phyloP scores from a whole-genome alignment of 352 stramenopile species.

The Globisporangium nodosum region DNA sequence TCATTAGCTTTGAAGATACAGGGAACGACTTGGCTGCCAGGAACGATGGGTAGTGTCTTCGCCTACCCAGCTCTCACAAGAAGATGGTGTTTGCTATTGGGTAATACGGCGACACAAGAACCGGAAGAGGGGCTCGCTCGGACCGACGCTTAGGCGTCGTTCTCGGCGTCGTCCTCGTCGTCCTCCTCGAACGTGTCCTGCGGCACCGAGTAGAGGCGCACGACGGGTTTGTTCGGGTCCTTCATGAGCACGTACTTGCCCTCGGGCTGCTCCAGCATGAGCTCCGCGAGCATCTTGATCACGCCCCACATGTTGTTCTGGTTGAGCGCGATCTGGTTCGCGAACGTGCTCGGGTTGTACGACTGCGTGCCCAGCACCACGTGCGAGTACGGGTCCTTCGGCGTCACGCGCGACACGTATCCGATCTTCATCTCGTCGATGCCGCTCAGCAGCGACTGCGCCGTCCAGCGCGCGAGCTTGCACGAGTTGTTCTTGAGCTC shows the following conservation, averaged over 20 bases:
- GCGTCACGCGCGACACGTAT: conserved; percentile 92
- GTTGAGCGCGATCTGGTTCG: conserved; percentile 95
- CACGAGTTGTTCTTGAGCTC: conserved; percentile 99
- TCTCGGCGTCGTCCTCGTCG: conserved; percentile 72
- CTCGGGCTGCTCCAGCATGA: conserved; percentile 93
- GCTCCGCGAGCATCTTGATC: conserved; percentile 92
- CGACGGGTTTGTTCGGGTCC: conserved; percentile 97
- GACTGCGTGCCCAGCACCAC: conserved; percentile 94
- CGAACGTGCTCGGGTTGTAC: conserved; percentile 97
- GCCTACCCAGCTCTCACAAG: too few species aligned
- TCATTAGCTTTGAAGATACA: too few species aligned
- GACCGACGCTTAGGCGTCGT: conserved; percentile 23
- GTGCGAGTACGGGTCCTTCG: conserved; percentile 96
- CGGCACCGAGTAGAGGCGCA: conserved; percentile 96
- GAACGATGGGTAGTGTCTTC: too few species aligned
- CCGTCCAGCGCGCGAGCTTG: conserved; percentile 98
- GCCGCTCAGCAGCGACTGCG: conserved; percentile 93
- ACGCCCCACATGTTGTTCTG: conserved; percentile 98
- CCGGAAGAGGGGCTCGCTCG: background rate
- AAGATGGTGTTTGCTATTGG: background rate
- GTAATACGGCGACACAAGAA: background rate
- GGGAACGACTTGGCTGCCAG: too few species aligned
- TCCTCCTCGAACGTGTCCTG: conserved; percentile 94
- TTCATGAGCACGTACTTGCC: conserved; percentile 99
- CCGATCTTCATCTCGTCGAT: conserved; percentile 98